phyloP scores from a whole-genome alignment of 768 basidiomycete genomes.

The Termitomyces sp. region DNA sequence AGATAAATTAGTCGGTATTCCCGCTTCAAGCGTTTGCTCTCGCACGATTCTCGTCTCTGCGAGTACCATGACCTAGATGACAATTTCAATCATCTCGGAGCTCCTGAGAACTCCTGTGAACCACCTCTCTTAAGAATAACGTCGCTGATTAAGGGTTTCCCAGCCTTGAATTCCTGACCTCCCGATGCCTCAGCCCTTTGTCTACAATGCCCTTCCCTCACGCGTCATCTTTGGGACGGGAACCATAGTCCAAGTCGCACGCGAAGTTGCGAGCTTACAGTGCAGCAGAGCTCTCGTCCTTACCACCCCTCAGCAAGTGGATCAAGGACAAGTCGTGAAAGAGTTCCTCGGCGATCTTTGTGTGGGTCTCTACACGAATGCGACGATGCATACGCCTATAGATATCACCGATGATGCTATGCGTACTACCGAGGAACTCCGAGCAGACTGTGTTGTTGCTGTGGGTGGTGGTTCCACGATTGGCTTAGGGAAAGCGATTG shows the following conservation, averaged over 20 bases:
- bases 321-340: constrained; percentile 21
- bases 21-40: not conserved
- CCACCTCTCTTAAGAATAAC: not conserved
- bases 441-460: constrained; percentile 32
- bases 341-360: constrained; percentile 13
- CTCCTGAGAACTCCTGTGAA: not conserved
- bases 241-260: constrained; percentile 24
- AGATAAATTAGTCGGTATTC: not conserved
- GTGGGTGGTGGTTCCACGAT: constrained; percentile 35
- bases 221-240: constrained; percentile 36
- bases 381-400: constrained; percentile 38
- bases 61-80: not conserved
- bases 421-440: constrained; percentile 15
- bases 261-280: constrained; percentile 26
- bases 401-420: constrained; percentile 33
- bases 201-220: constrained; percentile 32
- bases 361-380: constrained; percentile 33
- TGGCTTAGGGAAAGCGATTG: constrained; percentile 37
- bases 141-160: not conserved
- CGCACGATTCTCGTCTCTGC: not conserved
- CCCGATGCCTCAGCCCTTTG: constrained; percentile 28
- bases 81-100: not conserved
- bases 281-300: constrained; percentile 30
- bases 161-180: not conserved
- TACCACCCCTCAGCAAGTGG: constrained; percentile 27